These are phyloP conservation scores for Rhizomucor pusillus DNA, from an alignment of 371 early-diverging fungal species.

Conservation along the genomic window DNA sequence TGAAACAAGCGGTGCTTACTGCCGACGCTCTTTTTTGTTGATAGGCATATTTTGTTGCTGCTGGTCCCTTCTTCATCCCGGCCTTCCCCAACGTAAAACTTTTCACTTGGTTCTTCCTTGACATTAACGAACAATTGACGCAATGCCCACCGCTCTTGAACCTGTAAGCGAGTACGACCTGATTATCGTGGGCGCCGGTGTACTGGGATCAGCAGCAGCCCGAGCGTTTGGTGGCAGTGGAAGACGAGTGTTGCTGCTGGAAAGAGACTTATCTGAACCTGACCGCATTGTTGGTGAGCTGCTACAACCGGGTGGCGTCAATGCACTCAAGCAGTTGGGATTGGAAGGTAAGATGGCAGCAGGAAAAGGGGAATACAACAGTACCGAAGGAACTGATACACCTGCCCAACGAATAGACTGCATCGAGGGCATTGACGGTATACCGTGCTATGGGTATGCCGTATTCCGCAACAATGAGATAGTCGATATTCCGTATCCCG, in stretches of 20 bases:
- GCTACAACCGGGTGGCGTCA: conserved; percentile 91
- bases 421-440: conserved; percentile 84
- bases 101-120: neutral
- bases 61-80: neutral
- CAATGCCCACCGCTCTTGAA: conserved; percentile 12
- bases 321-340: conserved; percentile 76
- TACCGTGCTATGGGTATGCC: conserved; percentile 85
- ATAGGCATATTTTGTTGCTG: neutral
- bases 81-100: neutral
- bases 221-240: conserved; percentile 68
- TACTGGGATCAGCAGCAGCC: conserved; percentile 87
- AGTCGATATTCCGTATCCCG: conserved; percentile 65
- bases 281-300: conserved; percentile 97
- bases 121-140: neutral
- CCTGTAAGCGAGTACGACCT: conserved; percentile 59
- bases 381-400: too few relatives aligned
- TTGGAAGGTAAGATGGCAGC: conserved; percentile 46
- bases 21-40: neutral
- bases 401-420: conserved; percentile 48
- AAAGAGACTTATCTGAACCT: conserved; percentile 86
- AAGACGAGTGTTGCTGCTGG: conserved; percentile 71
- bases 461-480: conserved; percentile 58
- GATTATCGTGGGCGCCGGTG: conserved; percentile 90
- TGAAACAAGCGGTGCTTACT: too few relatives aligned
- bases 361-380: too few relatives aligned